These are phyloP conservation scores for Trichoderma breve DNA, from an alignment of 2,329 filamentous ascomycete species.

Conservation along the genomic window DNA sequence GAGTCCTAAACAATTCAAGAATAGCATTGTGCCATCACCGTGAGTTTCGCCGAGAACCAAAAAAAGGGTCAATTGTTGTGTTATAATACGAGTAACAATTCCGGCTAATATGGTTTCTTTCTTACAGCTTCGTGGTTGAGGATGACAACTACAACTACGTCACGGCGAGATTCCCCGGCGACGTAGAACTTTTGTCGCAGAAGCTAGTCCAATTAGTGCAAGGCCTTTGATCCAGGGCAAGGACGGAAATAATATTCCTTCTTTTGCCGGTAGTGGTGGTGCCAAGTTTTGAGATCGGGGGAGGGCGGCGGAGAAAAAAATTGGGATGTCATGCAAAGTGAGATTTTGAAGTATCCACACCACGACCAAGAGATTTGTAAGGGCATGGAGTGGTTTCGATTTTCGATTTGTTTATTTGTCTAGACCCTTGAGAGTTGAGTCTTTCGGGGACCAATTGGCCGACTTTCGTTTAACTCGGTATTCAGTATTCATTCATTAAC, in stretches of 20 bases:
- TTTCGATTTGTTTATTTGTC: not conserved
- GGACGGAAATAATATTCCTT: not conserved
- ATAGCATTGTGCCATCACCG: slow-evolving; percentile 42
- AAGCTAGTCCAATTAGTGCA: slow-evolving; percentile 21
- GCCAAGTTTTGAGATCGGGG: not conserved
- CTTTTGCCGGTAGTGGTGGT: not conserved
- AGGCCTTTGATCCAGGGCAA: not conserved
- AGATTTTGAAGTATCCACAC: slow-evolving; percentile 14
- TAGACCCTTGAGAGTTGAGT: not conserved
- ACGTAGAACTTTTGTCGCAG: slow-evolving; percentile 34
- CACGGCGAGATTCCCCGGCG: slow-evolving; percentile 46
- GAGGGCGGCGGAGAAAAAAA: slow-evolving; percentile 1
- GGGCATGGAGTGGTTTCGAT: not conserved
- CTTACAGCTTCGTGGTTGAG: slow-evolving; percentile 46
- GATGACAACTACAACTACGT: slow-evolving; percentile 50
- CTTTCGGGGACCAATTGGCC: not conserved
- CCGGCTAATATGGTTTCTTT: not conserved
- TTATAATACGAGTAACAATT: not conserved
- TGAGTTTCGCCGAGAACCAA: slow-evolving; percentile 31
- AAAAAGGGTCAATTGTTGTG: not conserved
- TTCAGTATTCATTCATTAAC: not conserved
- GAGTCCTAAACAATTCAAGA: slow-evolving; percentile 45
- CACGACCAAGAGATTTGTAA: slow-evolving; percentile 1
- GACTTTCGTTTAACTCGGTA: not conserved
- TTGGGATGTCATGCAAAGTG: not conserved